Percentiles rank a stretch among this genome's conserved stretches.
Evolutionary conservation across 768 basidiomycete species (phyloP).

Genomic region (Tricholoma hemisulphureum): DNA sequence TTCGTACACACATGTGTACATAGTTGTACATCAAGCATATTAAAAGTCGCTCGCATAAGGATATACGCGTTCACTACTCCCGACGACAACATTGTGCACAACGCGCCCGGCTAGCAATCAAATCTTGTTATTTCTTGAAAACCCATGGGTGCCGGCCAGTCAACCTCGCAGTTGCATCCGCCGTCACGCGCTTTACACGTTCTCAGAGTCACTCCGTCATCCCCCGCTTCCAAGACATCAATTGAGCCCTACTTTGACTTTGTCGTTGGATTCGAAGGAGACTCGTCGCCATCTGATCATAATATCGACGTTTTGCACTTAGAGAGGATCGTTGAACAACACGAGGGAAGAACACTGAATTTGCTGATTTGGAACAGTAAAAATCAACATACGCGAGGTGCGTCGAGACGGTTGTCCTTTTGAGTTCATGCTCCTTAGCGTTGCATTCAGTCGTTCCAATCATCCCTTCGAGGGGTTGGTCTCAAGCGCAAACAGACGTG

Average conservation of each 20-base stretch:
- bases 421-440: conserved; percentile 4
- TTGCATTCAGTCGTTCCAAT: conserved; percentile 70
- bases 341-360: conserved; percentile 69
- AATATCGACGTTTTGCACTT: conserved; percentile 67
- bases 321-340: conserved; percentile 78
- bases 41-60: too few species aligned
- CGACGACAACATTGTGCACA: not conserved
- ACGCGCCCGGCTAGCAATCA: not conserved
- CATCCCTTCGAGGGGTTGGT: conserved; percentile 84
- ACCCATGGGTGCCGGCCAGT: conserved; percentile 74
- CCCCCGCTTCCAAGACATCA: conserved; percentile 81
- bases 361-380: conserved; percentile 86
- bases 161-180: conserved; percentile 49
- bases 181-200: conserved; percentile 78
- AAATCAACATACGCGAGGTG: conserved; percentile 68
- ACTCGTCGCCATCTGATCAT: conserved; percentile 48
- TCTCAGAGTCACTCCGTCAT: conserved; percentile 83
- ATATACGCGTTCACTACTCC: not conserved
- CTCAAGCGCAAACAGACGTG: conserved; percentile 36
- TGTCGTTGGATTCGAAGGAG: conserved; percentile 86
- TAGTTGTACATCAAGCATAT: too few species aligned
- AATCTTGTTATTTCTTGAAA: not conserved
- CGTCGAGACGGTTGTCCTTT: conserved; percentile 13
- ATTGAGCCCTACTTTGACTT: conserved; percentile 97
- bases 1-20: too few species aligned